Percentiles rank a stretch among this genome's conserved stretches.
These are phyloP conservation scores for Eutrema japonicum DNA, from an alignment of 345 rosid genomes.

Conservation along the genomic window DNA sequence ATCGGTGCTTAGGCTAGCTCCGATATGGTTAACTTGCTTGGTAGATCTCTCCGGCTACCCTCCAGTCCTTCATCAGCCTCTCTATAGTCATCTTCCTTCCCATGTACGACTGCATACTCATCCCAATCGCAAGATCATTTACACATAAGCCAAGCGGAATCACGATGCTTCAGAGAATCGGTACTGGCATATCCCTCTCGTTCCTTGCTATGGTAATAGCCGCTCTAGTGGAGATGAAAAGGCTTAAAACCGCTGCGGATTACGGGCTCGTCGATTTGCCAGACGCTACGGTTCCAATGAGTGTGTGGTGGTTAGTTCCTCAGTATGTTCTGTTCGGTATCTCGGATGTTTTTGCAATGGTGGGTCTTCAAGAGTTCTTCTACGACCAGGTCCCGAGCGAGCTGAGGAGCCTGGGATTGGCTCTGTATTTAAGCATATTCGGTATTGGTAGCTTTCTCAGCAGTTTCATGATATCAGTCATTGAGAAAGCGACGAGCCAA, in stretches of 20 bases:
- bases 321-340: slow-evolving; percentile 60
- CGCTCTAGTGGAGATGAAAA: slow-evolving; percentile 55
- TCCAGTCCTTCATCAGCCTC: slow-evolving; percentile 53
- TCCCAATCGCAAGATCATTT: slow-evolving; percentile 54
- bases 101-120: slow-evolving; percentile 55
- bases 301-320: slow-evolving; percentile 71
- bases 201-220: slow-evolving; percentile 52
- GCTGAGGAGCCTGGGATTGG: slow-evolving; percentile 62
- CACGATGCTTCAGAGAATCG: slow-evolving; percentile 74
- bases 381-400: slow-evolving; percentile 65
- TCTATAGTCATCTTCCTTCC: slow-evolving; percentile 52
- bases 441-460: slow-evolving; percentile 68
- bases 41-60: slow-evolving; percentile 59
- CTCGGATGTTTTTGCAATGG: slow-evolving; percentile 60
- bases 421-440: slow-evolving; percentile 63
- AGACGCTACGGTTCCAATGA: slow-evolving; percentile 57
- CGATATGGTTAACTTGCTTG: slow-evolving; percentile 61
- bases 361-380: slow-evolving; percentile 76
- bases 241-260: slow-evolving; percentile 54
- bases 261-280: slow-evolving; percentile 53
- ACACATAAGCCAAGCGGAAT: slow-evolving; percentile 59
- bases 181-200: slow-evolving; percentile 58
- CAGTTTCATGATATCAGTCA: slow-evolving; percentile 56
- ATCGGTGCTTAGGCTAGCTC: slow-evolving; percentile 56
- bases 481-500: slow-evolving; percentile 53